These are phyloP conservation scores for Teratosphaeria destructans DNA, from an alignment of 2,329 filamentous ascomycete species.

Conservation along the genomic window DNA sequence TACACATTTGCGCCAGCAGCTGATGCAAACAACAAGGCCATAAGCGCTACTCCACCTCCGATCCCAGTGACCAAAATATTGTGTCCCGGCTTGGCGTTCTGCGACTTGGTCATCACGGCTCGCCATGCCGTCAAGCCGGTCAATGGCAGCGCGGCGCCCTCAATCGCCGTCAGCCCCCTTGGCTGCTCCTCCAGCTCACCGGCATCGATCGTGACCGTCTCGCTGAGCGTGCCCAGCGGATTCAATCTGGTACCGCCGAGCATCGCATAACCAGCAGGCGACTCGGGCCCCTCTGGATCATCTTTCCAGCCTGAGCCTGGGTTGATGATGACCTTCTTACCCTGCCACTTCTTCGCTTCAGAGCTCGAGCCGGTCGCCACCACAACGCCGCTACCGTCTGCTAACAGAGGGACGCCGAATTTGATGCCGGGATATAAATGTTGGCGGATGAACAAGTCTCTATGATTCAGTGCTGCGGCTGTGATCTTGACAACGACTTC, in stretches of 20 bases:
- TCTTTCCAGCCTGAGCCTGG: constrained; percentile 70
- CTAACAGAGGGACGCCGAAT: constrained; percentile 66
- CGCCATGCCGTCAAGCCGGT: constrained; percentile 84
- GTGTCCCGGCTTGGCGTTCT: constrained; percentile 50
- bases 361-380: constrained; percentile 49
- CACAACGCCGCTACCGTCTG: constrained; percentile 73
- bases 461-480: constrained; percentile 82
- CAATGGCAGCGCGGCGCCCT: constrained; percentile 76
- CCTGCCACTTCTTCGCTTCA: constrained; percentile 45
- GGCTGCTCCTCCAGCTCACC: constrained; percentile 69
- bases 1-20: constrained; percentile 67
- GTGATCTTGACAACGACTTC: constrained; percentile 67
- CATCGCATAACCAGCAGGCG: constrained; percentile 46
- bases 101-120: constrained; percentile 69
- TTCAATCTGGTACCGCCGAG: constrained; percentile 58
- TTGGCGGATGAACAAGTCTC: constrained; percentile 88
- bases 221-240: constrained; percentile 60
- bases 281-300: constrained; percentile 63
- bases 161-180: constrained; percentile 56
- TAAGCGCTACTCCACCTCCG: constrained; percentile 81
- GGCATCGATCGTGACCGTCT: constrained; percentile 59
- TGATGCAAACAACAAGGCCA: constrained; percentile 68
- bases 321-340: constrained; percentile 65
- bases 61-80: constrained; percentile 86
- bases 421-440: constrained; percentile 80